Evolutionary conservation across 1,284 basidiomycete genomes (phyloP), one percentile per base, ranked within the genome.

Genomic region (Thecaphora thlaspeos): DNA sequence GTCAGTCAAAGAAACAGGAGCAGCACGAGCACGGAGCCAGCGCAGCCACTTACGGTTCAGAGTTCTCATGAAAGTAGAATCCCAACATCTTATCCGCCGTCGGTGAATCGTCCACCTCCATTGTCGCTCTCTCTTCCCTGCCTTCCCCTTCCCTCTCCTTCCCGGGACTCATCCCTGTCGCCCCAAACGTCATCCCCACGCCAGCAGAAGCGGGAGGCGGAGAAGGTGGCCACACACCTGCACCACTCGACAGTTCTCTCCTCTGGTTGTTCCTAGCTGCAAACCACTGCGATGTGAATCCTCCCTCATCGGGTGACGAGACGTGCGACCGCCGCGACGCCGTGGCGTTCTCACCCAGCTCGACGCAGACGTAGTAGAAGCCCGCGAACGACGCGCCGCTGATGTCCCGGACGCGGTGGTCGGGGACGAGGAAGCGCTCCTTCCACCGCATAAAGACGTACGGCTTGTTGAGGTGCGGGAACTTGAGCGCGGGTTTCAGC

Each of bases 391-490:
- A 91, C 4, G 93, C 93, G 26, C 93, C 93, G 70, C 86, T 91
- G 78, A 97, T 95, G 79, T 94, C 91, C 75, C 90, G 86, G 42
- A 94, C 90, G 54, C 87, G 85, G 79, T 94, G 90, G 78, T 94
- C 90, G 10, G 93, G 93, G 14, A 96, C 90, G 54, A 97, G 81
- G 79, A 96, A 96, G 70, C 87, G 84, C 80, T 97, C 93, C 80
- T 97, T 97, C 89, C 92, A 95, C 55, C 93, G 83, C 88, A 97
- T 91, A 77, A 96, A 97, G 26, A 83, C 75, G 54, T 80, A 83
- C 2, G 61, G 66, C 42, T 74, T 68, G 43, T 66, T 68, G 32
- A 61, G 26, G 30, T 71, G 68, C 26, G 73, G 60, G 48, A 73
- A 75, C 9, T 52, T 41, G 43, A 63, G 46, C 9, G 60, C 62